A percentile compares a stretch with the other conserved stretches of the same genome.
Conservation (phyloP, 768 basidiomycete species). For the Kwoniella europaea region DNA sequence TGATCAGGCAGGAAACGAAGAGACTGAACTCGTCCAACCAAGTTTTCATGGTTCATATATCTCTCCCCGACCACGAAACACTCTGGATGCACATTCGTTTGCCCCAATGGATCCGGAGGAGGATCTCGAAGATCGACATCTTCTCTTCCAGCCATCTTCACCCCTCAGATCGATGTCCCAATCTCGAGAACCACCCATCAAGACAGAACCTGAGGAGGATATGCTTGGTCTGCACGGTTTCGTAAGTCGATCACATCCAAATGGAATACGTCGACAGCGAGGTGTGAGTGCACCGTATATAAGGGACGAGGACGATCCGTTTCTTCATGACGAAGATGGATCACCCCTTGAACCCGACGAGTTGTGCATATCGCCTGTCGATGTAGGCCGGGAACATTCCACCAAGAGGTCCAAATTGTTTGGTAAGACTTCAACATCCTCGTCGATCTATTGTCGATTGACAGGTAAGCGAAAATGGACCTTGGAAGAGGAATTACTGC, state of each 20-base stretch:
- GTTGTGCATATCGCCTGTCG: conserved; percentile 22
- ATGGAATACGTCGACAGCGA: background rate
- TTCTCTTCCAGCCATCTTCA: conserved; percentile 11
- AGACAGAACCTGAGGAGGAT: background rate
- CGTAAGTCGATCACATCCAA: background rate
- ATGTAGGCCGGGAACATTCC: background rate
- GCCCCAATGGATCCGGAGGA: conserved; percentile 25
- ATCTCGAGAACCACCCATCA: background rate
- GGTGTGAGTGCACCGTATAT: background rate
- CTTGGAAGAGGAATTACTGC: conserved; percentile 37
- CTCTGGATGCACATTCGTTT: conserved; percentile 25
- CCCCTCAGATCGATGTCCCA: background rate
- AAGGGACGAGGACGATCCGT: conserved; percentile 29
- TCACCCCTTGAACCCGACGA: conserved; percentile 29
- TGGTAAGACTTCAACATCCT: conserved; percentile 29
- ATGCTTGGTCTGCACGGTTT: conserved; percentile 6
- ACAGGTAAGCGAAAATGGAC: conserved; percentile 41
- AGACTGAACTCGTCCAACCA: background rate
- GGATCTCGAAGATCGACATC: conserved; percentile 37
- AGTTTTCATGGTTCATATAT: conserved; percentile 20
- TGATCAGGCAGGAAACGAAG: background rate
- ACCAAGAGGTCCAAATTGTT: conserved; percentile 23
- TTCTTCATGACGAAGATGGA: conserved; percentile 39
- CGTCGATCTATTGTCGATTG: conserved; percentile 29
- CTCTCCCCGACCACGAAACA: conserved; percentile 15